Evolutionary conservation across 495 filamentous ascomycete genomes (phyloP).

Genomic region (Aspergillus panamensis): DNA sequence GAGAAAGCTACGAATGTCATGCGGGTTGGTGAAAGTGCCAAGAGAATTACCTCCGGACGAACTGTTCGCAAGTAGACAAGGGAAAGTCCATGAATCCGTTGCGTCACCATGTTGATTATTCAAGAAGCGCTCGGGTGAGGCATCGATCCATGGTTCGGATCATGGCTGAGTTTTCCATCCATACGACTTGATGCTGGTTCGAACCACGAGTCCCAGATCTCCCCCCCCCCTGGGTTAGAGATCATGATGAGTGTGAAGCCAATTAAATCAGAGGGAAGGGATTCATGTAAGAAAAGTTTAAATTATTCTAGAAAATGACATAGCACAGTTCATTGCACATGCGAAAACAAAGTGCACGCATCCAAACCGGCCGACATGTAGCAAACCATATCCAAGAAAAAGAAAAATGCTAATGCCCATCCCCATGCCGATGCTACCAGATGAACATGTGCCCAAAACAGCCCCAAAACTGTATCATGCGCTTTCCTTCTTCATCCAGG

Average conservation of each 20-base stretch:
- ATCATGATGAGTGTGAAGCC: neutral
- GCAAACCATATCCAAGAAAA: neutral
- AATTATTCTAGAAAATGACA: conserved; percentile 8
- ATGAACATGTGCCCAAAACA: conserved; percentile 1
- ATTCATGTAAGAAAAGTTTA: neutral
- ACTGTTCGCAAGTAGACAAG: too few relatives aligned
- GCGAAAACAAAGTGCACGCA: neutral
- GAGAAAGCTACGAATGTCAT: too few relatives aligned
- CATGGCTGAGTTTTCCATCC: neutral
- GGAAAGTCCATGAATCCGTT: conserved; percentile 13
- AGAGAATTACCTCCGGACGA: neutral
- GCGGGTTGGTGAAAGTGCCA: neutral
- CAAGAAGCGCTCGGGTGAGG: too few relatives aligned
- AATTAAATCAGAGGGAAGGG: neutral
- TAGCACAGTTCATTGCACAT: conserved; percentile 3
- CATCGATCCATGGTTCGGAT: neutral
- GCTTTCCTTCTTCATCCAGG: conserved; percentile 2
- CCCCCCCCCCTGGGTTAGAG: neutral
- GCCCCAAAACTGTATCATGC: conserved; percentile 1
- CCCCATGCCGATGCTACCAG: neutral
- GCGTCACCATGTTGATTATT: conserved; percentile 25
- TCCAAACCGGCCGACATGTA: neutral
- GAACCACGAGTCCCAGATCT: neutral
- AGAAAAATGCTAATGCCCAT: too few relatives aligned
- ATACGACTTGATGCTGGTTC: too few relatives aligned